These are phyloP conservation scores for Schoenoplectus tabernaemontani DNA, from an alignment of 202 grass and related monocot genomes.

Conservation along the genomic window DNA sequence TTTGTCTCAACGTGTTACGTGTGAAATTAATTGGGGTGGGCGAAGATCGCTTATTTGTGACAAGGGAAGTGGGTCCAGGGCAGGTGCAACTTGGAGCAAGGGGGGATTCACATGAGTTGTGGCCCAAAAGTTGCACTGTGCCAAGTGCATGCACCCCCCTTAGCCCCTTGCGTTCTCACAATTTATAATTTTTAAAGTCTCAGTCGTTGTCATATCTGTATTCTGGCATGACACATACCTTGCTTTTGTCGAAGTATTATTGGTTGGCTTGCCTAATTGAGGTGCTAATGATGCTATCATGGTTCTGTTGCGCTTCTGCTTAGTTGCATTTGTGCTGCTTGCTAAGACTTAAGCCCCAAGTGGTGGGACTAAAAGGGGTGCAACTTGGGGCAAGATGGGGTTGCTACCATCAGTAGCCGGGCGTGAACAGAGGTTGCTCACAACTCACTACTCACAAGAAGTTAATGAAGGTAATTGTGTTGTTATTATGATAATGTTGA, in stretches of 20 bases:
- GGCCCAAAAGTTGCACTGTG: constrained; percentile 16
- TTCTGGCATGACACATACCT: constrained; percentile 1
- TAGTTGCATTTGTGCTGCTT: too few species aligned
- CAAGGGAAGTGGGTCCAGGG: neutral
- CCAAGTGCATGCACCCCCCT: constrained; percentile 10
- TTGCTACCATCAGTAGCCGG: neutral
- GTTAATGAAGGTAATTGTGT: neutral
- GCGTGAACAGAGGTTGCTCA: constrained; percentile 13
- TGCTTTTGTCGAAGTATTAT: neutral
- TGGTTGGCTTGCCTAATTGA: neutral
- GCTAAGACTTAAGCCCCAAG: too few species aligned
- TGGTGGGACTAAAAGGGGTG: neutral
- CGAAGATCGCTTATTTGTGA: neutral
- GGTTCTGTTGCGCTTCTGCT: neutral
- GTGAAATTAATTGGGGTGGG: neutral
- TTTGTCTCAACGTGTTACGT: constrained; percentile 16
- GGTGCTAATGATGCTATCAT: neutral
- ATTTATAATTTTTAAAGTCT: neutral
- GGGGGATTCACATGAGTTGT: constrained; percentile 32
- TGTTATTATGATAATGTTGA: neutral
- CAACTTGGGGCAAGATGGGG: constrained; percentile 3
- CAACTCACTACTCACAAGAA: neutral
- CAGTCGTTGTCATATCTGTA: constrained; percentile 5
- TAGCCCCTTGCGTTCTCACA: neutral
- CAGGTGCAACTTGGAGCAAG: constrained; percentile 24